phyloP scores from a whole-genome alignment of 148 eudicot genomes.

The Fallopia convolvulus region DNA sequence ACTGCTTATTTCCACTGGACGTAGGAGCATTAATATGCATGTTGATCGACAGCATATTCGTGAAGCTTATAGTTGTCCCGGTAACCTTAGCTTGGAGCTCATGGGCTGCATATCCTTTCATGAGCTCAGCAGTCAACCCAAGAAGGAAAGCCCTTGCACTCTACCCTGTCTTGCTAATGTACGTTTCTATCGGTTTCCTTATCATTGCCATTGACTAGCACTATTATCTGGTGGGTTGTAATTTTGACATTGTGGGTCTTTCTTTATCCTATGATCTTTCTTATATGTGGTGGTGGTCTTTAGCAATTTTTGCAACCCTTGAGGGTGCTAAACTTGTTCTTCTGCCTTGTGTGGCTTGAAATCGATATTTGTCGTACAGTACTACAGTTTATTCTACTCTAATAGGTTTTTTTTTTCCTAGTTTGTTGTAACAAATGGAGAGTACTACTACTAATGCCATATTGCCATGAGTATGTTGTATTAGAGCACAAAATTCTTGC shows the following conservation, averaged over 20 bases:
- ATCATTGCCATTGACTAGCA: conserved; percentile 82
- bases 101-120: conserved; percentile 99
- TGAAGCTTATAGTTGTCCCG: conserved; percentile 72
- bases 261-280: background rate
- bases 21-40: conserved; percentile 87
- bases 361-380: background rate
- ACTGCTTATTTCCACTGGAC: conserved; percentile 89
- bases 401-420: conserved; percentile 2
- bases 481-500: background rate
- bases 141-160: conserved; percentile 96
- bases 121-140: conserved; percentile 91
- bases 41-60: conserved; percentile 72
- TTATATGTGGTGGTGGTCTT: background rate
- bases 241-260: background rate
- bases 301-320: conserved; percentile 6
- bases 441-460: background rate
- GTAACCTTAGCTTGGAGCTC: conserved; percentile 95
- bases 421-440: conserved; percentile 9
- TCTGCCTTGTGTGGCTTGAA: background rate
- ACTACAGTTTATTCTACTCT: background rate
- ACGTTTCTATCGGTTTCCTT: conserved; percentile 97
- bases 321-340: background rate
- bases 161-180: conserved; percentile 94
- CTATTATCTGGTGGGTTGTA: background rate
- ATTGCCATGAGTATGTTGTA: background rate